phyloP scores from a whole-genome alignment of 2,329 filamentous ascomycete genomes.

The Myriosclerotinia curreyana region DNA sequence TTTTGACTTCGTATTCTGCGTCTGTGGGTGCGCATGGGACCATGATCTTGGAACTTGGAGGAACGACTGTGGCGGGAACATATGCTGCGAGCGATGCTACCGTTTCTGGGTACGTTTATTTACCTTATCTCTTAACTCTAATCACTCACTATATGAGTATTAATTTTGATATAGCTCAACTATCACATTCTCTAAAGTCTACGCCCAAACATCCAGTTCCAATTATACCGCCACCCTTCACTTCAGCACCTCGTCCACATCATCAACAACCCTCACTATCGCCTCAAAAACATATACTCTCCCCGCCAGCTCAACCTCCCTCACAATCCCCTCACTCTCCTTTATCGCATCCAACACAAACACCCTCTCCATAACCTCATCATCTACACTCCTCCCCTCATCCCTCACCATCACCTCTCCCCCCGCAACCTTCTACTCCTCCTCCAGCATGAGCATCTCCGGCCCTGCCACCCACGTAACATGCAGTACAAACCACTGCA shows the following conservation, averaged over 20 bases:
- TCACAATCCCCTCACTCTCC: slow-evolving; percentile 24
- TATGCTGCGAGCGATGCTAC: slow-evolving; percentile 26
- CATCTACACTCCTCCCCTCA: slow-evolving; percentile 19
- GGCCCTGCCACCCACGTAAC: slow-evolving; percentile 38
- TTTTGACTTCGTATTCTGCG: slow-evolving; percentile 30
- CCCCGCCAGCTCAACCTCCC: slow-evolving; percentile 13
- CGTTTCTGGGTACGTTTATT: slow-evolving; percentile 25
- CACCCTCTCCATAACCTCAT: slow-evolving; percentile 24
- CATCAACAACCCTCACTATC: slow-evolving; percentile 24
- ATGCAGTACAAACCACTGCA: slow-evolving; percentile 29
- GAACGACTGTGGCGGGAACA: slow-evolving; percentile 22
- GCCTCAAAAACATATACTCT: slow-evolving; percentile 25
- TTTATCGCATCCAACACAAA: slow-evolving; percentile 29
- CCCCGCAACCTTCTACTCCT: slow-evolving; percentile 44
- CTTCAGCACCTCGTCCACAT: slow-evolving; percentile 22
- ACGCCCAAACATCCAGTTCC: slow-evolving; percentile 28
- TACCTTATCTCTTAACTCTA: neutral
- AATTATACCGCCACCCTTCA: slow-evolving; percentile 28
- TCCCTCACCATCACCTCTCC: slow-evolving; percentile 25
- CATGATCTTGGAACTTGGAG: slow-evolving; percentile 30
- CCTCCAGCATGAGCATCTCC: slow-evolving; percentile 54
- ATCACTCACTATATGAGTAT: neutral
- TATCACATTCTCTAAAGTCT: slow-evolving; percentile 28
- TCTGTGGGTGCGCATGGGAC: slow-evolving; percentile 31
- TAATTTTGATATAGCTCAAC: slow-evolving; percentile 23